Evolutionary conservation across 768 basidiomycete genomes (phyloP), one percentile per base, ranked within the genome.

Genomic region (Lyophyllum atratum): DNA sequence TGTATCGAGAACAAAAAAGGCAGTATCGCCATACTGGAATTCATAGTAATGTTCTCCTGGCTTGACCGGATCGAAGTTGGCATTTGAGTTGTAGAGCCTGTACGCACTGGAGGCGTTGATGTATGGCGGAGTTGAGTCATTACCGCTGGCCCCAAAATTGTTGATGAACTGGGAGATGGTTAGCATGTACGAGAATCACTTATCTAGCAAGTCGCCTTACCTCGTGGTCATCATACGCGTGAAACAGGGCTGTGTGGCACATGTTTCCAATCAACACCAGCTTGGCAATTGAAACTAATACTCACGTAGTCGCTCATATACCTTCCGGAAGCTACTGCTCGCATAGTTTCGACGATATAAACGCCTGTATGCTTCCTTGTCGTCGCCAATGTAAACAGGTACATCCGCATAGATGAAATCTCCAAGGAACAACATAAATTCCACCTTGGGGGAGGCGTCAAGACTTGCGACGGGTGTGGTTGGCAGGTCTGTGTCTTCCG

Each of bases 1-100:
- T 1, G 87, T 89, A 71, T 92, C 90, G 74, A 87, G 73, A n/a
- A 91, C 87, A 72, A 91, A 92, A 69, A 88, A 91, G 0, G 87
- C 86, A 8, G 76, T 74, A 63, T 92, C 89, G 0, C 84, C 88
- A 60, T 86, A 81, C 31, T 76, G 75, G 70, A 88, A 88, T 51
- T 81, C 79, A 63, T 78, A 88, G 65, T 86, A 87, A 58, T 82
- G 72, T 49, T 76, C 73, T 25, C 74, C 80, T 7, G 71, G 66
- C 15, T 66, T 68, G 22, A 68, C 54, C 1, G 85, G 70, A 56
- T 86, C 85, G 67, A 83, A 86, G 66, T 90, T 89, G 12, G 79
- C 83, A 26, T 80, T 70, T 2, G 82, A 85, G 47, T 86, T 83
- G 71, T 91, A 92, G 33, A 82, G 66, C 49, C 73, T 69, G 72